A percentile compares a stretch with the other conserved stretches of the same genome.
Conservation (phyloP, 805 yeast species). For the Kluyveromyces dobzhanskii region DNA sequence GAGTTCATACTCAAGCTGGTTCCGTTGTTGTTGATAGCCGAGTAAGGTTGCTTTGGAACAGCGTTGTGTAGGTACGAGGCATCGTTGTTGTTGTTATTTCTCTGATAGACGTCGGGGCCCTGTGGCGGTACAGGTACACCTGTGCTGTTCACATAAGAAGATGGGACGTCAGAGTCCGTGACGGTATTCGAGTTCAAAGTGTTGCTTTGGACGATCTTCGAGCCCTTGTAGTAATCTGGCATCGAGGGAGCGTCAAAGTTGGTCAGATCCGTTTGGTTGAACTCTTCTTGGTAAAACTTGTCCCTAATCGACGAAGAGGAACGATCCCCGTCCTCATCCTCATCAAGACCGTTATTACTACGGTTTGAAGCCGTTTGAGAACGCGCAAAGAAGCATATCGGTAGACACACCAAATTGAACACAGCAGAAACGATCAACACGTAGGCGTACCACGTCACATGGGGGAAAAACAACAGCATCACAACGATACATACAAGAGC, state of each 20-base stretch:
- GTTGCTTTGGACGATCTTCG: constrained; percentile 7
- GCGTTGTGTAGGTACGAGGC: neutral
- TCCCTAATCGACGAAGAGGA: constrained; percentile 2
- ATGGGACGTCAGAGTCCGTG: constrained; percentile 1
- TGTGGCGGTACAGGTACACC: no score
- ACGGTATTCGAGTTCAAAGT: constrained; percentile 7
- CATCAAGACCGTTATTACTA: neutral
- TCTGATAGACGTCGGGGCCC: no score
- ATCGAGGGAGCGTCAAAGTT: neutral
- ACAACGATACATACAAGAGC: constrained; percentile 47
- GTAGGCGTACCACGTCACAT: constrained; percentile 69
- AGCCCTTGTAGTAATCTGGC: constrained; percentile 9
- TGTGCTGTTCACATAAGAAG: neutral
- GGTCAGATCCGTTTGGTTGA: neutral
- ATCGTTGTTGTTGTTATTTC: neutral
- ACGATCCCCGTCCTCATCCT: constrained; percentile 19
- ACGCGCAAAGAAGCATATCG: constrained; percentile 39
- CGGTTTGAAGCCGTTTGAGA: constrained; percentile 7
- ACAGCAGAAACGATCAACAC: constrained; percentile 59
- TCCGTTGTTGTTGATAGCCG: constrained; percentile 1
- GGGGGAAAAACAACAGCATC: constrained; percentile 54
- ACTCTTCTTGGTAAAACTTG: constrained; percentile 3
- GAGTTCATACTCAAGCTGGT: neutral
- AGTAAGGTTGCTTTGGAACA: constrained; percentile 1
- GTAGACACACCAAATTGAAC: constrained; percentile 42